Evolutionary conservation across 2,329 filamentous ascomycete species (phyloP).

Genomic region (Cercospora nicotianae): DNA sequence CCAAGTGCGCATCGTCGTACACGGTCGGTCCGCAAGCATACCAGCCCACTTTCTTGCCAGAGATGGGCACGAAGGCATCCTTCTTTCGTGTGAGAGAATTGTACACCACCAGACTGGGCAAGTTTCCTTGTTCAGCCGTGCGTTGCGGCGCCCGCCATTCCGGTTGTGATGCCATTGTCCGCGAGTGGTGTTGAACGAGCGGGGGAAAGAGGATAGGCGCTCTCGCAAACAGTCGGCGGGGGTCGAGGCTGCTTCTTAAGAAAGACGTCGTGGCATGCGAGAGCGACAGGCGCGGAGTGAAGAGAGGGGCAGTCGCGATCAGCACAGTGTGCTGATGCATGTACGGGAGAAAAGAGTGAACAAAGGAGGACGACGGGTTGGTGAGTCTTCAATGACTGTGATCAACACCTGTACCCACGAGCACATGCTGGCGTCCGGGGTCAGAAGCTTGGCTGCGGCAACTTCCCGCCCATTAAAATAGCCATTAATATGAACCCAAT

Average conservation of each 20-base stretch:
- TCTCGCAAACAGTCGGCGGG: conserved; percentile 1
- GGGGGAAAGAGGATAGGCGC: not conserved
- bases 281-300: not conserved
- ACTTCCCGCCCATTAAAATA: not conserved
- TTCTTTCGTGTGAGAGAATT: conserved; percentile 77
- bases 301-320: not conserved
- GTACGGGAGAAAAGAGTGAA: conserved; percentile 1
- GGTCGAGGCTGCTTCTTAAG: conserved; percentile 1
- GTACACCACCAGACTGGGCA: conserved; percentile 69
- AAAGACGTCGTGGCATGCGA: not conserved
- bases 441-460: conserved; percentile 7
- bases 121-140: conserved; percentile 32
- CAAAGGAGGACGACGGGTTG: conserved; percentile 1
- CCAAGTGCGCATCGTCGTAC: conserved; percentile 78
- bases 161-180: conserved; percentile 28
- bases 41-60: conserved; percentile 71
- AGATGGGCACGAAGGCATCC: conserved; percentile 70
- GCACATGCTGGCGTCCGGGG: not conserved
- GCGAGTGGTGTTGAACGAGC: not conserved
- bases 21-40: conserved; percentile 84
- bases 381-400: conserved; percentile 5
- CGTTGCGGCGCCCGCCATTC: conserved; percentile 39
- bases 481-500: not conserved
- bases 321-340: conserved; percentile 1
- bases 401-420: conserved; percentile 1